Conservation (phyloP, 768 basidiomycete species). For the Phaffia tasmanica region DNA sequence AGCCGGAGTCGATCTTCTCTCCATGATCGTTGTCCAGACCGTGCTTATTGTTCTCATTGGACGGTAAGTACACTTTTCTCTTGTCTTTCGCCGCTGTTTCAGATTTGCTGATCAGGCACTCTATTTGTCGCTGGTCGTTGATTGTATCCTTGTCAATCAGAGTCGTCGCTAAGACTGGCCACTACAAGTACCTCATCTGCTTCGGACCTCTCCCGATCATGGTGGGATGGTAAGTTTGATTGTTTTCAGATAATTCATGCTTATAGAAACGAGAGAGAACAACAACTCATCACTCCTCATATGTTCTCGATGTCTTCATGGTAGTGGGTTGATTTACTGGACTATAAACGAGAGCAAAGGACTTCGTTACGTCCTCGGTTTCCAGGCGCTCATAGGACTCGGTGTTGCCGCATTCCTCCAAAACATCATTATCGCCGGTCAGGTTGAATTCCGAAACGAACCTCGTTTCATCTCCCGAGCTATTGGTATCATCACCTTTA, state of each 20-base stretch:
- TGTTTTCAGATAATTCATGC: neutral
- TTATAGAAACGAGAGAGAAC: neutral
- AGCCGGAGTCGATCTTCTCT: conserved; percentile 20
- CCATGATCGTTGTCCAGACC: conserved; percentile 21
- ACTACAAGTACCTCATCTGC: conserved; percentile 20
- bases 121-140: no score
- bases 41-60: conserved; percentile 18
- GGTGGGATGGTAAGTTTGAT: neutral
- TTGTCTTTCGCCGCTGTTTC: neutral
- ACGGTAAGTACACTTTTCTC: neutral
- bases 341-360: conserved; percentile 23
- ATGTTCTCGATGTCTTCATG: neutral
- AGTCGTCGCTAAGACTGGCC: conserved; percentile 11
- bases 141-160: neutral
- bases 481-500: conserved; percentile 15
- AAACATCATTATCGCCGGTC: conserved; percentile 27
- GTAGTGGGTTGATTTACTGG: conserved; percentile 29
- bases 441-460: conserved; percentile 28
- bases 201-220: conserved; percentile 4
- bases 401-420: conserved; percentile 29
- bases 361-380: conserved; percentile 26
- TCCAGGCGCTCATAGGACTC: conserved; percentile 28
- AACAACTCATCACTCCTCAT: neutral
- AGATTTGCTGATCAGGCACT: neutral
- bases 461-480: conserved; percentile 26